These are phyloP conservation scores for Schizochytrium sp. DNA, from an alignment of 108 stramenopile species.

Conservation along the genomic window DNA sequence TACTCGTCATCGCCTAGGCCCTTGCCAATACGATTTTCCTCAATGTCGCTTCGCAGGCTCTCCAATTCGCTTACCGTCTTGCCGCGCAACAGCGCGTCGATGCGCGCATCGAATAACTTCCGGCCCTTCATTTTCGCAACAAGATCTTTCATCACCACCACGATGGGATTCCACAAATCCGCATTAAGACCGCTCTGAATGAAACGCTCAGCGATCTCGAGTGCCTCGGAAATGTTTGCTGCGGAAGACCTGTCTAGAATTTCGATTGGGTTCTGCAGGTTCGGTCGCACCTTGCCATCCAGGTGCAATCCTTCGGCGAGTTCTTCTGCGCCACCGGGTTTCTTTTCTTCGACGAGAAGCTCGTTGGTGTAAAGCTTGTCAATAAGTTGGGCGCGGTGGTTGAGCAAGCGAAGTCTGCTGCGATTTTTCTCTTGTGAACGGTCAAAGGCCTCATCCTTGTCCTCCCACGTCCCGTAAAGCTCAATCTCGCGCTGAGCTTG, in stretches of 20 bases:
- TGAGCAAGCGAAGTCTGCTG: slow-evolving; percentile 78
- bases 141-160: background rate
- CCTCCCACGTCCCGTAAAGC: slow-evolving; percentile 90
- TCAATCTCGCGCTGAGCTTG: slow-evolving; percentile 88
- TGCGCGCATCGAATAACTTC: slow-evolving; percentile 13
- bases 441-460: slow-evolving; percentile 96
- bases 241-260: background rate
- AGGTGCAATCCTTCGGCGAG: background rate
- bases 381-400: slow-evolving; percentile 82
- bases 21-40: slow-evolving; percentile 47
- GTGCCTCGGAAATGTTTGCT: background rate
- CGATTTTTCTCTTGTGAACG: slow-evolving; percentile 78
- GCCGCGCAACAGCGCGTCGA: slow-evolving; percentile 66
- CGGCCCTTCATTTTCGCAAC: background rate
- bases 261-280: background rate
- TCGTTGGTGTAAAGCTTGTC: slow-evolving; percentile 92
- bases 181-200: slow-evolving; percentile 33
- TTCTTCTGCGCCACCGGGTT: background rate
- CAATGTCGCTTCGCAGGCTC: slow-evolving; percentile 68
- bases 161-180: slow-evolving; percentile 25
- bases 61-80: slow-evolving; percentile 72
- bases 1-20: slow-evolving; percentile 31
- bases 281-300: background rate
- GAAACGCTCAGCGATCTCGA: background rate
- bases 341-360: slow-evolving; percentile 64